phyloP scores from a whole-genome alignment of 2,329 filamentous ascomycete genomes.

The Pestalotiopsis sp. region DNA sequence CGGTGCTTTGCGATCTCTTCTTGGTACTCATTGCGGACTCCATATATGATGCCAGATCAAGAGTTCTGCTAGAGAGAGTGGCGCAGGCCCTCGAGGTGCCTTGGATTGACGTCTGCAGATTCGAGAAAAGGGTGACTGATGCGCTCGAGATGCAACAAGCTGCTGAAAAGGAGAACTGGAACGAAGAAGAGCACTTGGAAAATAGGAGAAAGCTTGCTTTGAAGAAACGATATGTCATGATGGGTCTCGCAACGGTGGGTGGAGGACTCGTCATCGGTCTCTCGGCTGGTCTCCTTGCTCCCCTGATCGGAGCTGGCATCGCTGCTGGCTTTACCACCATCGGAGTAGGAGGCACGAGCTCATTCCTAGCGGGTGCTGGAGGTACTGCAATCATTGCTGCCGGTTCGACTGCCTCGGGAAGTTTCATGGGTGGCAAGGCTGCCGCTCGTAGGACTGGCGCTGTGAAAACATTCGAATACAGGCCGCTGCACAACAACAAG shows the following conservation, averaged over 20 bases:
- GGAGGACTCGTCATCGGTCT: slow-evolving; percentile 93
- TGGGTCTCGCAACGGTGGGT: slow-evolving; percentile 95
- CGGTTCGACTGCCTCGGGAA: slow-evolving; percentile 80
- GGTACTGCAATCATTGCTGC: slow-evolving; percentile 95
- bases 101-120: slow-evolving; percentile 92
- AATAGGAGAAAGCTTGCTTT: slow-evolving; percentile 76
- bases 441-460: slow-evolving; percentile 86
- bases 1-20: slow-evolving; percentile 93
- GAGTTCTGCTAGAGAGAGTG: slow-evolving; percentile 79
- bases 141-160: slow-evolving; percentile 97
- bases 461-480: slow-evolving; percentile 95
- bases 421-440: slow-evolving; percentile 81
- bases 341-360: slow-evolving; percentile 83
- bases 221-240: slow-evolving; percentile 85
- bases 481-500: slow-evolving; percentile 97
- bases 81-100: slow-evolving; percentile 77
- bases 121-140: slow-evolving; percentile 96
- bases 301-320: slow-evolving; percentile 89
- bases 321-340: slow-evolving; percentile 95
- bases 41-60: slow-evolving; percentile 85
- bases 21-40: slow-evolving; percentile 96
- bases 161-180: slow-evolving; percentile 95
- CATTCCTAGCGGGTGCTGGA: slow-evolving; percentile 87
- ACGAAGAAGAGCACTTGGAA: slow-evolving; percentile 93
- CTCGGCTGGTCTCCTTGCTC: slow-evolving; percentile 87